Evolutionary conservation across 305 asterid species (phyloP).

Genomic region (Fraxinus floribunda): DNA sequence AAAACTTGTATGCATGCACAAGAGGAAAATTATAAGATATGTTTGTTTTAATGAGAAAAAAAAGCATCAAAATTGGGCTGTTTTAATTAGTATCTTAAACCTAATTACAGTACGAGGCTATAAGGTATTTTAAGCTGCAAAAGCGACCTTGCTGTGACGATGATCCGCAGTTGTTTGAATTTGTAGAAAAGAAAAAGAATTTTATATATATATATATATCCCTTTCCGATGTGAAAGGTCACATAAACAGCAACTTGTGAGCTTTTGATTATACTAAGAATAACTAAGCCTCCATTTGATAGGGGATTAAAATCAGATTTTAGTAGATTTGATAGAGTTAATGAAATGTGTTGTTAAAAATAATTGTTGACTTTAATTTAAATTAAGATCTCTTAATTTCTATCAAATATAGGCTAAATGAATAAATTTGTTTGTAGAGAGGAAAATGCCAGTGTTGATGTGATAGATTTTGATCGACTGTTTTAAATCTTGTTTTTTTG

Average conservation of each 20-base stretch:
- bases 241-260: not conserved
- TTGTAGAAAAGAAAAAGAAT: not conserved
- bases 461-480: not conserved
- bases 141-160: not conserved
- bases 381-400: too few relatives aligned
- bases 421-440: not conserved
- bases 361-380: too few relatives aligned
- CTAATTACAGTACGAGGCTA: not conserved
- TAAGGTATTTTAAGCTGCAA: not conserved
- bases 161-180: not conserved
- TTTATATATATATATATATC: not conserved
- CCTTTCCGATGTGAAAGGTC: not conserved
- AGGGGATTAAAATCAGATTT: too few relatives aligned
- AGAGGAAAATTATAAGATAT: not conserved
- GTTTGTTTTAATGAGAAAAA: not conserved
- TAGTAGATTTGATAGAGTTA: too few relatives aligned
- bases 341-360: too few relatives aligned
- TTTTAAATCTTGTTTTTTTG: too few relatives aligned
- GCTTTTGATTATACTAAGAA: not conserved
- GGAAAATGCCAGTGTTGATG: not conserved
- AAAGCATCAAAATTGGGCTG: not conserved
- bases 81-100: not conserved
- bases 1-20: not conserved
- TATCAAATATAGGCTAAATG: too few relatives aligned
- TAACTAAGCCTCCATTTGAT: not conserved